These are phyloP conservation scores for Vitis vinifera DNA, from an alignment of 164 flowering plant genomes.

Conservation along the genomic window DNA sequence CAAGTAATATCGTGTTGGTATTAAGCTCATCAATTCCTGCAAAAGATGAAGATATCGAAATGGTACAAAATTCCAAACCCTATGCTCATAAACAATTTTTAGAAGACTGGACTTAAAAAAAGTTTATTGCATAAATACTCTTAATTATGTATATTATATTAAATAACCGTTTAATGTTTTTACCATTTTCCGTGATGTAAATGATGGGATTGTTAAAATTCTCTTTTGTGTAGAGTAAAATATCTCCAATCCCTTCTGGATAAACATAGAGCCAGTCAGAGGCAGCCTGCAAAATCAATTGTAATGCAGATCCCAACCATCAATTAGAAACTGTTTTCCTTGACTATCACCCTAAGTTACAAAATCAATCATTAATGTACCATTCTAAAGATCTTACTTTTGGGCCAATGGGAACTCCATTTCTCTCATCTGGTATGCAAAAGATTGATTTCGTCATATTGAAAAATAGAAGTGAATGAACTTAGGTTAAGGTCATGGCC, in stretches of 20 bases:
- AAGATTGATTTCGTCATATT: not conserved
- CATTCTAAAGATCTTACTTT: slow-evolving; percentile 2
- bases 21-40: too few species aligned
- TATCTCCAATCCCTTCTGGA: slow-evolving; percentile 41
- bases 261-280: slow-evolving; percentile 34
- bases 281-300: slow-evolving; percentile 8
- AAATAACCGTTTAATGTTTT: too few species aligned
- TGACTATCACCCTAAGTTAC: too few species aligned
- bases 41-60: too few species aligned
- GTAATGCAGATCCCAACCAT: not conserved
- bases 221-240: slow-evolving; percentile 32
- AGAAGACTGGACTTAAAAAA: too few species aligned
- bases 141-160: too few species aligned
- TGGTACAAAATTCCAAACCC: too few species aligned
- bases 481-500: not conserved
- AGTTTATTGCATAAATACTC: too few species aligned
- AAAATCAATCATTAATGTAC: too few species aligned
- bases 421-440: slow-evolving; percentile 7
- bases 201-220: slow-evolving; percentile 42
- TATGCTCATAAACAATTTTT: too few species aligned
- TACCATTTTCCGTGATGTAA: slow-evolving; percentile 66
- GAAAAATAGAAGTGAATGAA: not conserved
- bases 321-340: too few species aligned
- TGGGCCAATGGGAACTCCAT: slow-evolving; percentile 20
- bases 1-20: too few species aligned